A percentile compares a stretch with the other conserved stretches of the same genome.
phyloP scores from a whole-genome alignment of 2,329 filamentous ascomycete genomes.

The Ustulina deusta region DNA sequence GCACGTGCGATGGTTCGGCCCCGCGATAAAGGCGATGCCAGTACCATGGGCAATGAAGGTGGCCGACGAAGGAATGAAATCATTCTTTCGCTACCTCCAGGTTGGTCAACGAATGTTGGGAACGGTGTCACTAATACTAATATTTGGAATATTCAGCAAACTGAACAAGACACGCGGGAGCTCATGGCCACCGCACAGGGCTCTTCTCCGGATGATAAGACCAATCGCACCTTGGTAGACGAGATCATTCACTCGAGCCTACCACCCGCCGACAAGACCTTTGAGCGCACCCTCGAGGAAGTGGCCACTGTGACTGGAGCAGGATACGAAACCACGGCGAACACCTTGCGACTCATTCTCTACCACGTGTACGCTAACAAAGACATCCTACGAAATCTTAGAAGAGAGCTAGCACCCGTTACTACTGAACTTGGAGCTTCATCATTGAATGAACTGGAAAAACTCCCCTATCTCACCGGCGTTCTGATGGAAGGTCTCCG shows the following conservation, averaged over 20 bases:
- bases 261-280: background rate
- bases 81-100: conserved; percentile 3
- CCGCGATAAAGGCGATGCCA: background rate
- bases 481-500: conserved; percentile 19
- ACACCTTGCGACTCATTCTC: background rate
- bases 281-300: conserved; percentile 8
- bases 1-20: conserved; percentile 14
- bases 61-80: background rate
- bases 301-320: conserved; percentile 16
- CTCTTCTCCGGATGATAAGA: background rate
- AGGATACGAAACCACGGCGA: background rate
- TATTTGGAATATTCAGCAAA: conserved; percentile 3
- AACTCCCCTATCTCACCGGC: background rate
- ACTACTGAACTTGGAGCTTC: background rate
- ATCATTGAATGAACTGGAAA: background rate
- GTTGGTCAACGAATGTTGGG: background rate
- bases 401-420: background rate
- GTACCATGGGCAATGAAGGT: background rate
- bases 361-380: conserved; percentile 1
- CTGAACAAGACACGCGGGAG: conserved; percentile 4
- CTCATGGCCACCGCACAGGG: background rate
- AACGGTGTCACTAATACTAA: conserved; percentile 2
- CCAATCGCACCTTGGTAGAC: background rate
- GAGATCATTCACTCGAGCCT: conserved; percentile 2
- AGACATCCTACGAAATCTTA: background rate